These are phyloP conservation scores for Wickerhamiella parazyma DNA, from an alignment of 805 yeast species.

Conservation along the genomic window DNA sequence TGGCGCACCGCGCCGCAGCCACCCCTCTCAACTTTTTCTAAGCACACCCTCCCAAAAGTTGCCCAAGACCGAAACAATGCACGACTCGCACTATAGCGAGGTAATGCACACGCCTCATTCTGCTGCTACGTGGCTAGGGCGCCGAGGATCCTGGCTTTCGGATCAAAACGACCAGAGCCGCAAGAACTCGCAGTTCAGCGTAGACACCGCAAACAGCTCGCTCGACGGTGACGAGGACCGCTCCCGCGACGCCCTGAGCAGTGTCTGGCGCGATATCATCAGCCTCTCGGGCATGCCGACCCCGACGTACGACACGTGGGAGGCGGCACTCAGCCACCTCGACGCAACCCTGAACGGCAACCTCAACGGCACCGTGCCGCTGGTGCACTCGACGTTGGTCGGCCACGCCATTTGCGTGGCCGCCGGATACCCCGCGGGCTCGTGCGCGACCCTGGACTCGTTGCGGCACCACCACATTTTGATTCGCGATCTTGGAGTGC, in stretches of 20 bases:
- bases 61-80: background rate
- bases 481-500: background rate
- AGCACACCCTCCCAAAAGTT: no score
- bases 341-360: constrained; percentile 1
- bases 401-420: constrained; percentile 4
- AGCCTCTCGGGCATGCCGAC: background rate
- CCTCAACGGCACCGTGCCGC: background rate
- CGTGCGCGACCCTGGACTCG: background rate
- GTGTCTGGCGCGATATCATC: constrained; percentile 3
- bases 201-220: background rate
- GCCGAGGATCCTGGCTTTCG: background rate
- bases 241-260: background rate
- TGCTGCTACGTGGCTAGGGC: background rate
- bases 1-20: no score
- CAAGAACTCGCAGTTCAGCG: constrained; percentile 5
- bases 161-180: background rate
- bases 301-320: constrained; percentile 3
- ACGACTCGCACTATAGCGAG: background rate
- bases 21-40: background rate
- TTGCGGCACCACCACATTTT: background rate
- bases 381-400: background rate
- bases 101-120: background rate
- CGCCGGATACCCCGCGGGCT: constrained; percentile 4
- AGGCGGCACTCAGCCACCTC: background rate
- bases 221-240: background rate